phyloP scores from a whole-genome alignment of 108 stramenopile genomes.

The Cyclotella atomus region DNA sequence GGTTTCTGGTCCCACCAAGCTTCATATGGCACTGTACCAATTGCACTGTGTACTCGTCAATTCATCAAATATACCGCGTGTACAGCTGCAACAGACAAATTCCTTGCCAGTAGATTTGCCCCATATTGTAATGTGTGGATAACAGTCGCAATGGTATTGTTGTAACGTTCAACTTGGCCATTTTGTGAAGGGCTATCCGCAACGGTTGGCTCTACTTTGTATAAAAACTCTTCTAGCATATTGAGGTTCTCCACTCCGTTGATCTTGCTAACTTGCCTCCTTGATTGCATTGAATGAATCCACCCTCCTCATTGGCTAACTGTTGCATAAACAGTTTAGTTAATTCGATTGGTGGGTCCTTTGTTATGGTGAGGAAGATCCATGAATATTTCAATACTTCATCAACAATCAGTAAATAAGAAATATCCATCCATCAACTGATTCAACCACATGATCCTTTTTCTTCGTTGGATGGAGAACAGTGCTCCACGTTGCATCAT shows the following conservation, averaged over 20 bases:
- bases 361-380: neutral
- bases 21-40: constrained; percentile 1
- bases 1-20: constrained; percentile 7
- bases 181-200: constrained; percentile 6
- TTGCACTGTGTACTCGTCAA: neutral
- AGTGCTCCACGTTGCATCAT: neutral
- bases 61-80: constrained; percentile 9
- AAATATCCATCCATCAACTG: constrained; percentile 4
- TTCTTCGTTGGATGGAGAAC: neutral
- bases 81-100: neutral
- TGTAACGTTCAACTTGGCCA: neutral
- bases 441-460: constrained; percentile 4
- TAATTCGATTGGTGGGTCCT: constrained; percentile 1
- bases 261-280: neutral
- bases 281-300: neutral
- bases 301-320: constrained; percentile 1
- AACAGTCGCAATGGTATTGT: neutral
- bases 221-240: neutral
- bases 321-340: neutral
- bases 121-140: neutral
- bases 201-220: neutral
- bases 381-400: neutral
- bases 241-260: neutral
- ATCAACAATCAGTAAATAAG: neutral
- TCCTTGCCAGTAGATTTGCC: neutral